Percentiles rank a stretch among this genome's conserved stretches.
Evolutionary conservation across 2,329 filamentous ascomycete species (phyloP).

Genomic region (Clonostachys rhizophaga): DNA sequence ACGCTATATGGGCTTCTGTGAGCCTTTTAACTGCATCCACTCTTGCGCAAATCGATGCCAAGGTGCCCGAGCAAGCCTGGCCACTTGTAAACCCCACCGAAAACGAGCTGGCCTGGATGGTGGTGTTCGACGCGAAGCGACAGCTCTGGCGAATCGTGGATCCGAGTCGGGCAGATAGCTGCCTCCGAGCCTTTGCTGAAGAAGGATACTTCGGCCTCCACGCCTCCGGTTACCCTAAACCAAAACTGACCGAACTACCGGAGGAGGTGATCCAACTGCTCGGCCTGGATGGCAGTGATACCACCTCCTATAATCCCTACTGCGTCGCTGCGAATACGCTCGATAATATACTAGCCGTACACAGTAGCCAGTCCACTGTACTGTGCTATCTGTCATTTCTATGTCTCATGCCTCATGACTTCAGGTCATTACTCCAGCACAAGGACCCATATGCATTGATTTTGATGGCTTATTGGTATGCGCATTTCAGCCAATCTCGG

Average conservation of each 20-base stretch:
- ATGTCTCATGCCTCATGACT: neutral
- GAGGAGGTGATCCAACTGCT: neutral
- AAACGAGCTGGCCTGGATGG: neutral
- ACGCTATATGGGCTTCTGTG: neutral
- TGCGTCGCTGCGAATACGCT: neutral
- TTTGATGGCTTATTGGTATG: neutral
- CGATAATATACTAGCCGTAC: neutral
- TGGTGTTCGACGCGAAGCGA: neutral
- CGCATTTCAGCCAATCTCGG: neutral
- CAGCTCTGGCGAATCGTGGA: neutral
- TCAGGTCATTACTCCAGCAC: neutral
- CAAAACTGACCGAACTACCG: neutral
- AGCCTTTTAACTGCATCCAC: neutral
- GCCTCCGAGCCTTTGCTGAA: neutral
- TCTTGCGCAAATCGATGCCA: neutral
- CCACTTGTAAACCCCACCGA: neutral
- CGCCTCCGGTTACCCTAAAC: neutral
- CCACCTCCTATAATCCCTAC: neutral
- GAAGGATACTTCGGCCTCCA: neutral
- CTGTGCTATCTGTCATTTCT: neutral
- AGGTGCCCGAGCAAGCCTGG: neutral
- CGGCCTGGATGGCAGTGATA: neutral
- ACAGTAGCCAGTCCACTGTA: neutral
- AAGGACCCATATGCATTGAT: neutral
- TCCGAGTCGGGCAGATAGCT: neutral